Percentiles rank a stretch among this genome's conserved stretches.
Evolutionary conservation across 169 alveolate species (phyloP).

Genomic region (Cryptosporidium muris): DNA sequence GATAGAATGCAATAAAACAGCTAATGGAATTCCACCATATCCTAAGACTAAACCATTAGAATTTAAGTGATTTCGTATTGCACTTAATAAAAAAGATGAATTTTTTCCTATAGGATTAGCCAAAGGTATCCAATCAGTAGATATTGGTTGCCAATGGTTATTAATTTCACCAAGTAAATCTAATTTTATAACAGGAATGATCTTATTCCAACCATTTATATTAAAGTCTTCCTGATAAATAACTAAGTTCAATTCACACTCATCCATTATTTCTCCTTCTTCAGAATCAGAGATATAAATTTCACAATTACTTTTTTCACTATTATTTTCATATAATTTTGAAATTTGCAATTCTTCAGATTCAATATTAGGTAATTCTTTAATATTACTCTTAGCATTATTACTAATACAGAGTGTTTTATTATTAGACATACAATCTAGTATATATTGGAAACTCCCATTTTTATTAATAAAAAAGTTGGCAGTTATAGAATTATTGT

Average conservation of each 20-base stretch:
- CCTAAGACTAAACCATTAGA: constrained; percentile 36
- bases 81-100: not conserved
- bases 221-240: constrained; percentile 24
- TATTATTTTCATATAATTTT: not conserved
- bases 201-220: not conserved
- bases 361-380: no score
- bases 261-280: constrained; percentile 50
- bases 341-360: no score
- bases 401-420: not conserved
- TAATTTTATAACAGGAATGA: constrained; percentile 16
- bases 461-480: no score
- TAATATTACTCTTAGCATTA: no score
- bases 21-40: constrained; percentile 4
- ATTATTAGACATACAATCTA: constrained; percentile 1
- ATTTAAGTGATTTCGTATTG: not conserved
- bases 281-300: constrained; percentile 35
- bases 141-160: constrained; percentile 46
- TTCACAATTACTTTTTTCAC: not conserved
- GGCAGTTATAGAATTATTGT: no score
- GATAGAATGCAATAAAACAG: constrained; percentile 1
- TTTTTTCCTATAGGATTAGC: constrained; percentile 60
- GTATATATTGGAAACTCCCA: not conserved
- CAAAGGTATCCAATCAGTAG: constrained; percentile 17
- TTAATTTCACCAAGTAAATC: constrained; percentile 17
- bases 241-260: constrained; percentile 16